Evolutionary conservation across 208 protist species (phyloP), one percentile per base, ranked within the genome.

Genomic region (Herpetomonas tarakana): DNA sequence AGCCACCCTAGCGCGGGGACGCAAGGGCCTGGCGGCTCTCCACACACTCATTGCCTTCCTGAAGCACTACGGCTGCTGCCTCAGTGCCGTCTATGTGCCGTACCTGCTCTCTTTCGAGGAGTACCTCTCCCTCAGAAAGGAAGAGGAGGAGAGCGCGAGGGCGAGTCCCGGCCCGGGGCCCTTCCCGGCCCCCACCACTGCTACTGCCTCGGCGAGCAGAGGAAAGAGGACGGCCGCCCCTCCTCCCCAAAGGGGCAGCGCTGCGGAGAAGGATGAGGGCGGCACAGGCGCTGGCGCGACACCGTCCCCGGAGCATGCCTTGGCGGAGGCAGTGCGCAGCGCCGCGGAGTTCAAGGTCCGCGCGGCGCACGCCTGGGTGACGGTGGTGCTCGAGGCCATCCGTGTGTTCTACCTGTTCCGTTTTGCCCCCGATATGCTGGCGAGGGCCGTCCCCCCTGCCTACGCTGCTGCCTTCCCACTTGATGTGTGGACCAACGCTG

Each of bases 61-160:
- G 22, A 75, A 86, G 61, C 39, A 55, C 9, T 78, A 79, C 41
- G 96, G 94, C 12, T 88, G 71, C 1, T 91, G 90, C 56, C 53
- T 97, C 18, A 83, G 68, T 69, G 65, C 76, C 11, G 72, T 97
- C 3, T 74, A 81, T 22, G 26, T 85, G 9, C 73, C 86, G 16
- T 91, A 84, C 69, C 66, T 98, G 1, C 74, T 98, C 12, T 62
- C 65, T 14, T 91, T 86, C 61, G 81, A 91, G 18, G 88, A 88
- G n/a, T 98, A 89, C 72, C 21, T 60, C 19, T 70, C 54, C 46
- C 53, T 74, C 29, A 53, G 55, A 24, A 51, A 68, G 12, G 62
- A 49, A 18, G 38, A 47, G 50, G 47, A 65, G 1, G 22, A 25
- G 1, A 26, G 39, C 12, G 51, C 55, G 27, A 29, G 39, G 6